Evolutionary conservation across 805 yeast species (phyloP), one percentile per base, ranked within the genome.

Genomic region (Teunomyces atbi): DNA sequence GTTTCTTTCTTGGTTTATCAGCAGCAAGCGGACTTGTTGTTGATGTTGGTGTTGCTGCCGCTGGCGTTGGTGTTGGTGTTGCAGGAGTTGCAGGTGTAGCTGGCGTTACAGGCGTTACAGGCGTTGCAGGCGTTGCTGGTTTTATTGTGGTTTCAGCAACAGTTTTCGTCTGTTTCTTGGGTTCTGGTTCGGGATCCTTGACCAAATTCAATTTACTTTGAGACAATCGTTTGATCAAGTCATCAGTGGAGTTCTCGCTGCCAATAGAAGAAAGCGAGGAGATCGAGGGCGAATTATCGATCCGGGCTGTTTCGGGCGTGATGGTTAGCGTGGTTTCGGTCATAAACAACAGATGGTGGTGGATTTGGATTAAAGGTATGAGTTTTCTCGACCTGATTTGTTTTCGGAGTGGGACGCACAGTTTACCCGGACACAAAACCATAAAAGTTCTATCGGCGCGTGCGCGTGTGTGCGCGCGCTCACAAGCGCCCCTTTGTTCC

Each of bases 181-280:
- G 39, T 20, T 20, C 39, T 12, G 19, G 27, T 20, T 35, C 16
- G 13, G 19, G 27, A 11, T 36, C 39, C n/a, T 19, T 20, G 5
- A 15, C 28, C 28, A 36, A 36, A 21, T 12, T 36, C 23, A 30
- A 20, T 13, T 42, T 42, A 13, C 26, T 20, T 38, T 19, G 26
- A 4, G 45, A 56, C 34, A 61, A 53, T 27, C 53, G 48, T 35
- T 54, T 45, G 15, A 61, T 59, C 38, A 61, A 49, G 29, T 58
- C 46, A 18, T 57, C 60, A 6, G 66, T 61, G 13, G 66, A 61
- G 23, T 46, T 49, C 39, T 51, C 51, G 41, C 61, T 53, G 23
- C 53, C 55, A 10, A 54, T 51, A 10, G 65, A 60, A 6, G 65
- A 60, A 32, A 61, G 43, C 3, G 65, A 58, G 19, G 64, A 58